These are phyloP conservation scores for Starmerella floris DNA, from an alignment of 805 yeast genomes.

Conservation along the genomic window DNA sequence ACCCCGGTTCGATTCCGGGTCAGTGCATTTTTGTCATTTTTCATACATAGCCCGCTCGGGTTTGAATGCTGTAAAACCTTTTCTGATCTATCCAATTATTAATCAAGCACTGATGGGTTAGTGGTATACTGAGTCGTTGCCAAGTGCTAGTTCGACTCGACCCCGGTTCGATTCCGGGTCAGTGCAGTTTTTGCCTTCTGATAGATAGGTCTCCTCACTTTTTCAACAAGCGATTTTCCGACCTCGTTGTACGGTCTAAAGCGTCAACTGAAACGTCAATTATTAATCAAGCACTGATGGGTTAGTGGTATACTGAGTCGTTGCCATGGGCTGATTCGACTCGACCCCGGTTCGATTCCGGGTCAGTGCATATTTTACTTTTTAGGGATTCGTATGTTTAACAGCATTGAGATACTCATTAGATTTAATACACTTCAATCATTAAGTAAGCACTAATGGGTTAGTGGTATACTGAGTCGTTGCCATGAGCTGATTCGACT, in stretches of 20 bases:
- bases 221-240: not conserved
- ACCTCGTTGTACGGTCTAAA: not conserved
- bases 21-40: conserved; percentile 49
- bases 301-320: conserved; percentile 21
- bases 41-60: not conserved
- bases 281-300: conserved; percentile 20
- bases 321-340: conserved; percentile 15
- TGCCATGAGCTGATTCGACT: conserved; percentile 15
- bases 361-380: conserved; percentile 70
- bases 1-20: conserved; percentile 99
- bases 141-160: conserved; percentile 34
- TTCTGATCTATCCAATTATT: not conserved
- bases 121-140: conserved; percentile 22
- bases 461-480: conserved; percentile 22
- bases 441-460: conserved; percentile 16
- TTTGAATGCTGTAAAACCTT: not conserved
- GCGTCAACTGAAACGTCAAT: too few relatives aligned
- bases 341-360: conserved; percentile 99
- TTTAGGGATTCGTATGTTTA: not conserved
- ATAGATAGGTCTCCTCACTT: not conserved
- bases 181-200: conserved; percentile 45
- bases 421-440: too few relatives aligned
- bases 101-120: conserved; percentile 18
- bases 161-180: conserved; percentile 99
- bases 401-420: not conserved